phyloP scores from a whole-genome alignment of 306 rosid species.

The Prunus kanzakura region DNA sequence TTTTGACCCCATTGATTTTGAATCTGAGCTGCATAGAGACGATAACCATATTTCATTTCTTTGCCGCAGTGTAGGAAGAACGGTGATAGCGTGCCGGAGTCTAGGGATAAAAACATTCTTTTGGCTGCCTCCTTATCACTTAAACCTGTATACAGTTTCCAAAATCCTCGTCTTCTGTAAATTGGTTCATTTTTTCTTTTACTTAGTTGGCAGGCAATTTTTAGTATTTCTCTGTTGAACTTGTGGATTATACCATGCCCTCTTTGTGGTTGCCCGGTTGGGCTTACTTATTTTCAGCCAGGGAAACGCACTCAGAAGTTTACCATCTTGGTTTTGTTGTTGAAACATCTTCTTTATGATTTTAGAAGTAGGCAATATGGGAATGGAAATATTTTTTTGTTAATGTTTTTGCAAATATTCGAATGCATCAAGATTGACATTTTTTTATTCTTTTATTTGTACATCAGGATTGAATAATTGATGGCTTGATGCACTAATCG shows the following conservation, averaged over 20 bases:
- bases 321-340: neutral
- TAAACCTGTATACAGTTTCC: neutral
- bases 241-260: neutral
- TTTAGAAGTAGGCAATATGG: neutral
- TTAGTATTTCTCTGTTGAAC: neutral
- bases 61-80: neutral
- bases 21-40: neutral
- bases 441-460: neutral
- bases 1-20: neutral
- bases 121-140: too few species aligned
- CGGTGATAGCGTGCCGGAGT: neutral
- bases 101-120: too few species aligned
- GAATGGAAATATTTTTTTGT: neutral
- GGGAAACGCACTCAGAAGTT: too few species aligned
- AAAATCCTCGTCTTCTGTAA: neutral
- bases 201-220: neutral
- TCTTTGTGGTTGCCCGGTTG: neutral
- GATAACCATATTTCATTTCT: neutral
- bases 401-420: neutral
- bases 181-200: neutral
- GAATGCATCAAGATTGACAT: neutral
- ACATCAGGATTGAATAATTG: neutral
- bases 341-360: neutral
- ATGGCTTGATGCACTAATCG: neutral
- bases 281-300: too few species aligned